Percentiles rank a stretch among this genome's conserved stretches.
Conservation (phyloP, 805 yeast species). For the Metschnikowia peoriensis region DNA sequence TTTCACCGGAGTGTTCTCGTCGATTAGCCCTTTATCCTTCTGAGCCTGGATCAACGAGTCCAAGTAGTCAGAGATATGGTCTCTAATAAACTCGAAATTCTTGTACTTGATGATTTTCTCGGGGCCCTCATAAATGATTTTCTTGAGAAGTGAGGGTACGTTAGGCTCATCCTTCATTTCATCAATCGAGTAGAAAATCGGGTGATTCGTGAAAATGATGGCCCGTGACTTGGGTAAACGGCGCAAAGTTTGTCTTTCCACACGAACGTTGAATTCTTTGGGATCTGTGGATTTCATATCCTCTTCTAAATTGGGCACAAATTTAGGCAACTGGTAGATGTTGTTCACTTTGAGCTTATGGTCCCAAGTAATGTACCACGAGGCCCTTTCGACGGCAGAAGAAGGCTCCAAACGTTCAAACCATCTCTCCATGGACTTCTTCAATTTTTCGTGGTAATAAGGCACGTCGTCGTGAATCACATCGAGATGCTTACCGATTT, state of each 20-base stretch:
- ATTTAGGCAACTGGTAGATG: slow-evolving; percentile 54
- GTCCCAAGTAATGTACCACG: slow-evolving; percentile 77
- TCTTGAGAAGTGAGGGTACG: slow-evolving; percentile 70
- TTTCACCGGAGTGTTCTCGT: slow-evolving; percentile 53
- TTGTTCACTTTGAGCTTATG: slow-evolving; percentile 56
- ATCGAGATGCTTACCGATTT: slow-evolving; percentile 62
- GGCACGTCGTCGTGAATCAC: slow-evolving; percentile 69
- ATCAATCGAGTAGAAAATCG: slow-evolving; percentile 72
- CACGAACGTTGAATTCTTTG: slow-evolving; percentile 61
- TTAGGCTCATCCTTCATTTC: slow-evolving; percentile 78
- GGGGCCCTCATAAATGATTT: slow-evolving; percentile 65
- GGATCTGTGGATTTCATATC: slow-evolving; percentile 40
- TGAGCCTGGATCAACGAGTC: slow-evolving; percentile 59
- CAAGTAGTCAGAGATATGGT: slow-evolving; percentile 57
- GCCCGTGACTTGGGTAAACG: slow-evolving; percentile 64
- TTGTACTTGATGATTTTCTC: slow-evolving; percentile 64
- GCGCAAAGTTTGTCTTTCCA: slow-evolving; percentile 70
- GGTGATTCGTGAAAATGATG: slow-evolving; percentile 73
- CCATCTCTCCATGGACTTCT: slow-evolving; percentile 73
- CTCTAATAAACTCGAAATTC: slow-evolving; percentile 56
- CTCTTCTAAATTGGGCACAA: slow-evolving; percentile 31
- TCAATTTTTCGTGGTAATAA: slow-evolving; percentile 61
- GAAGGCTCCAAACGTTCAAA: slow-evolving; percentile 58
- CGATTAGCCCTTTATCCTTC: slow-evolving; percentile 52
- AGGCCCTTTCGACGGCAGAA: slow-evolving; percentile 70